Conservation (phyloP, 2,329 filamentous ascomycete genomes). For the Graphilbum fragrans region DNA sequence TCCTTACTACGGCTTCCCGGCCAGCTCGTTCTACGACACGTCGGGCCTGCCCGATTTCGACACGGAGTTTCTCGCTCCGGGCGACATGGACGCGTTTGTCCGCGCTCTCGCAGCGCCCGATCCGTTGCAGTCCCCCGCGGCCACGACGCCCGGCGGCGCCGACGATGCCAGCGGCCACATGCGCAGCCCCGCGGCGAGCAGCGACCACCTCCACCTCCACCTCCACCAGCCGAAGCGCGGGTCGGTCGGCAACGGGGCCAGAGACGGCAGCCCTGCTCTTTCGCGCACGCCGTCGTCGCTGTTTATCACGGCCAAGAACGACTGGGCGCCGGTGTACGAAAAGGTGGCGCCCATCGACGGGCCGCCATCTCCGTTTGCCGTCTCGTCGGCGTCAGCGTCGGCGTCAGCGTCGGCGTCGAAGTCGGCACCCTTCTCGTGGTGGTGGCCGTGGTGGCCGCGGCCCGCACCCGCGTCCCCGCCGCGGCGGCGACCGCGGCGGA, state of each 20-base stretch:
- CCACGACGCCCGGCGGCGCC: constrained; percentile 25
- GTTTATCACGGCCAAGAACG: constrained; percentile 83
- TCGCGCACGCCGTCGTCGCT: constrained; percentile 14
- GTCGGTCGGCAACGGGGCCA: constrained; percentile 21
- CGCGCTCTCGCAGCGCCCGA: constrained; percentile 75
- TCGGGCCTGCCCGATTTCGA: constrained; percentile 66
- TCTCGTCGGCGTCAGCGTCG: not conserved
- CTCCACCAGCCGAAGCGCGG: constrained; percentile 21
- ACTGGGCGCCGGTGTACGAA: constrained; percentile 85
- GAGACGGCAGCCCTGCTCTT: constrained; percentile 15
- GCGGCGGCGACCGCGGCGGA: constrained; percentile 10
- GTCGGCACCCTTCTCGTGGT: not conserved
- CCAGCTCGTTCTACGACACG: constrained; percentile 53
- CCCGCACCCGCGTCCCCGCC: not conserved
- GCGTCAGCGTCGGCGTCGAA: not conserved
- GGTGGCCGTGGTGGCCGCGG: not conserved
- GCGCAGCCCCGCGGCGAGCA: constrained; percentile 24
- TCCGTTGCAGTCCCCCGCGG: constrained; percentile 44
- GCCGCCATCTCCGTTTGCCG: not conserved
- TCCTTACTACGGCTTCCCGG: constrained; percentile 40
- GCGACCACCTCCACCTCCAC: constrained; percentile 23
- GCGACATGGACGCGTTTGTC: constrained; percentile 67
- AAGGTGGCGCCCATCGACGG: constrained; percentile 30
- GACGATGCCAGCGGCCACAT: constrained; percentile 22
- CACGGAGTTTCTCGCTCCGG: constrained; percentile 60